phyloP scores from a whole-genome alignment of 2,329 filamentous ascomycete species.

The Colletotrichum sp. region DNA sequence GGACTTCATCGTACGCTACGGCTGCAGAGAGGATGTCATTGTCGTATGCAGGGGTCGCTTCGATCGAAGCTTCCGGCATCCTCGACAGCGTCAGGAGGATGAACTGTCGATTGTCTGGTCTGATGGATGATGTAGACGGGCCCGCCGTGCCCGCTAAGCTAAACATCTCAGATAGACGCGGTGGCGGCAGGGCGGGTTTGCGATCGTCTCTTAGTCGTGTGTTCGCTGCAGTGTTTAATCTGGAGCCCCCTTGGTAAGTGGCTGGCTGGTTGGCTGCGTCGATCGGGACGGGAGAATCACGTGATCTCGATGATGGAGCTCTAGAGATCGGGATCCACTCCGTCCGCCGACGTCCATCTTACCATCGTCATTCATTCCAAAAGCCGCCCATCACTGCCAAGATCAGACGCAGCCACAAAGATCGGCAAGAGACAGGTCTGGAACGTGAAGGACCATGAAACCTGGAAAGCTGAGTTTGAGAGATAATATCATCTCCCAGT shows the following conservation, averaged over 20 bases:
- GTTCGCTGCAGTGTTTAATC: background rate
- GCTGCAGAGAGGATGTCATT: background rate
- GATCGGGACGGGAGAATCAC: background rate
- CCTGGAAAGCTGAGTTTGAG: background rate
- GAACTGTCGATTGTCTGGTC: background rate
- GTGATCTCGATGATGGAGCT: background rate
- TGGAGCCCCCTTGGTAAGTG: background rate
- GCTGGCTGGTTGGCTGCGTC: background rate
- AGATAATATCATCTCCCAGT: background rate
- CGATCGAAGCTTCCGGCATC: background rate
- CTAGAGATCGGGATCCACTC: constrained; percentile 7
- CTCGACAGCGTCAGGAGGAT: background rate
- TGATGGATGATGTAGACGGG: background rate
- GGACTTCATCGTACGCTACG: background rate
- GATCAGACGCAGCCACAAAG: background rate
- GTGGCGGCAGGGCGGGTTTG: background rate
- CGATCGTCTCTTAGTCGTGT: background rate
- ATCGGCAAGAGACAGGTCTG: background rate
- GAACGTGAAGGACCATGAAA: background rate
- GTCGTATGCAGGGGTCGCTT: background rate
- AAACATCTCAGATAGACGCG: background rate
- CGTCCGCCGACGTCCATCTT: background rate
- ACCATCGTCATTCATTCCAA: background rate
- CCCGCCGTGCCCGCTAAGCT: background rate
- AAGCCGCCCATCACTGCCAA: background rate